Percentiles rank a stretch among this genome's conserved stretches.
phyloP scores from a whole-genome alignment of 83 land plant species.

The Picea abies region DNA sequence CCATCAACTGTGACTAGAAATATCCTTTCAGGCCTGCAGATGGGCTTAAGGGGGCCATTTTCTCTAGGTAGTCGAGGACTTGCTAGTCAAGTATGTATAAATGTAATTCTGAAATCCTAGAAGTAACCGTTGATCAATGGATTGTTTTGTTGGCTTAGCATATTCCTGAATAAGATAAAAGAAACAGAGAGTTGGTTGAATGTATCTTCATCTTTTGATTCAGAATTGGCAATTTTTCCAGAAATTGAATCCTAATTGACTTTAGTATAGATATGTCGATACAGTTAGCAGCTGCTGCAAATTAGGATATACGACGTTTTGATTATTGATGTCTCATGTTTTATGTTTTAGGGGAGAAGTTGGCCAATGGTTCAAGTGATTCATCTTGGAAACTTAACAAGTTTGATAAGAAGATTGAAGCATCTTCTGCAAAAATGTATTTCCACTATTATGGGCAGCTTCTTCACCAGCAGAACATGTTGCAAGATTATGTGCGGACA shows the following conservation, averaged over 20 bases:
- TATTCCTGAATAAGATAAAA: not conserved
- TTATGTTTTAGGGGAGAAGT: constrained; percentile 22
- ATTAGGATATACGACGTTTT: not conserved
- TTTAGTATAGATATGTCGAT: not conserved
- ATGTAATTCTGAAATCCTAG: not conserved
- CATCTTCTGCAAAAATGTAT: constrained; percentile 95
- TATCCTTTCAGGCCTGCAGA: not conserved
- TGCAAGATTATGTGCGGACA: constrained; percentile 98
- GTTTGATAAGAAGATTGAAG: constrained; percentile 91
- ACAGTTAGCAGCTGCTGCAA: not conserved
- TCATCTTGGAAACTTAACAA: constrained; percentile 42
- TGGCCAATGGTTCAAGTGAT: constrained; percentile 55
- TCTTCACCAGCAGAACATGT: constrained; percentile 96
- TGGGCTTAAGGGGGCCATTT: not conserved
- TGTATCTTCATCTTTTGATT: not conserved
- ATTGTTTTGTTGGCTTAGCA: not conserved
- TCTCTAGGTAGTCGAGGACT: not conserved
- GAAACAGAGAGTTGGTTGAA: not conserved
- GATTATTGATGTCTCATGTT: not conserved
- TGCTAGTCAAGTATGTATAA: not conserved
- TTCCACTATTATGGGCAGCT: constrained; percentile 98
- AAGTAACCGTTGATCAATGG: not conserved
- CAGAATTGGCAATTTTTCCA: not conserved
- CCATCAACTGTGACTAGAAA: not conserved
- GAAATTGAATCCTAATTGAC: too few relatives aligned